A percentile compares a stretch with the other conserved stretches of the same genome.
phyloP scores from a whole-genome alignment of 441 rosid genomes.

The Omphalea diandra region DNA sequence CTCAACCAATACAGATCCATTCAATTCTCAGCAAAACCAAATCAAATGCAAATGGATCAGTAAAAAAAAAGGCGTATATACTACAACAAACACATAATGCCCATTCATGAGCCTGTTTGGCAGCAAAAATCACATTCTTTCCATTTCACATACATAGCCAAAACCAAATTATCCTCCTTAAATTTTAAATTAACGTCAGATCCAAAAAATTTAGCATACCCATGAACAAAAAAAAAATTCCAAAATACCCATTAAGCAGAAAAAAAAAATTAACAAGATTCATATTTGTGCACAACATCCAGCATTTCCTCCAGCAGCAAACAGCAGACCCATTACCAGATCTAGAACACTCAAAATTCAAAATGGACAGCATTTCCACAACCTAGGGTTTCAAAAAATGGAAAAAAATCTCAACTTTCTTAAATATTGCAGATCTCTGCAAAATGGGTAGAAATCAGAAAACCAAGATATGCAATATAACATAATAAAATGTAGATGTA shows the following conservation, averaged over 20 bases:
- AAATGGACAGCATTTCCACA: background rate
- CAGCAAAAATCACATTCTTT: constrained; percentile 14
- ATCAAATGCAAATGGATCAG: background rate
- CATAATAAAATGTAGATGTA: constrained; percentile 12
- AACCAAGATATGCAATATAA: constrained; percentile 18
- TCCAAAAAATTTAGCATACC: constrained; percentile 25
- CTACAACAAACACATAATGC: background rate
- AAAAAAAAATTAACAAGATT: constrained; percentile 18
- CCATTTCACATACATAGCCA: background rate
- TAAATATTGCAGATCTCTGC: constrained; percentile 29
- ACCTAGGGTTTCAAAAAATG: constrained; percentile 16
- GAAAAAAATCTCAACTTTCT: background rate
- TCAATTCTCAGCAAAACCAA: constrained; percentile 1
- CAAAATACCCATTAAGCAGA: background rate
- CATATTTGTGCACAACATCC: constrained; percentile 19
- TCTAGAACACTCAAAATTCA: constrained; percentile 19
- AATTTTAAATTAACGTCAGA: constrained; percentile 26
- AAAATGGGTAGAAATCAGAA: background rate
- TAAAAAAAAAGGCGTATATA: background rate
- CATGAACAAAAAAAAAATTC: constrained; percentile 6
- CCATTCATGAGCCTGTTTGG: background rate
- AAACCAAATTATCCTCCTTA: background rate
- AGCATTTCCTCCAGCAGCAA: constrained; percentile 21
- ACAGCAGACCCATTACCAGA: constrained; percentile 36
- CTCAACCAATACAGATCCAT: constrained; percentile 17